A percentile compares a stretch with the other conserved stretches of the same genome.
These are phyloP conservation scores for Violaceomyces palustris DNA, from an alignment of 1,284 basidiomycete genomes.

Conservation along the genomic window DNA sequence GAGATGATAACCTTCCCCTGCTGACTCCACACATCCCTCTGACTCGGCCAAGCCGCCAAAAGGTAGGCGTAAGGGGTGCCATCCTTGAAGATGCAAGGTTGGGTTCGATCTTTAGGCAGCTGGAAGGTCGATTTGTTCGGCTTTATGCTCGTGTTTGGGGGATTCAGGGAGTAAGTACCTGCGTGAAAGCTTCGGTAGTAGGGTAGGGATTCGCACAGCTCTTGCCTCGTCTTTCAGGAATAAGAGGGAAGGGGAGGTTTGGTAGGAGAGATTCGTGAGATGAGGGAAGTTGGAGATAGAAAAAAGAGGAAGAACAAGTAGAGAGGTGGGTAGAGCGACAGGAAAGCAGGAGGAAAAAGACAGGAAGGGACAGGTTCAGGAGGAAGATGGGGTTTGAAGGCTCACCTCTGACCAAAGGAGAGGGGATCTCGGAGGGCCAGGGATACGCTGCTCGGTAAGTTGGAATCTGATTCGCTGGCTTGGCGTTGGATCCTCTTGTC, in stretches of 20 bases:
- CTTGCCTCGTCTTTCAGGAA: conserved; percentile 17
- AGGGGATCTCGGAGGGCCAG: conserved; percentile 5
- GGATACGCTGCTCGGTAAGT: no score
- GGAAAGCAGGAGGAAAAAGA: background rate
- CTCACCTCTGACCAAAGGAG: conserved; percentile 20
- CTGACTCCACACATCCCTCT: conserved; percentile 20
- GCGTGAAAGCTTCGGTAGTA: conserved; percentile 35
- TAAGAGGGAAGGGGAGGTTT: background rate
- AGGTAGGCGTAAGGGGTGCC: conserved; percentile 26
- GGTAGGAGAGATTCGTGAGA: background rate
- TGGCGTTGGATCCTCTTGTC: no score
- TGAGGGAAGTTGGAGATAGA: background rate
- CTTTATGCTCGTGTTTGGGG: background rate
- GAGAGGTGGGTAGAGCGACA: no score
- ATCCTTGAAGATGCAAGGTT: conserved; percentile 5
- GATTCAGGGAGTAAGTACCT: conserved; percentile 11
- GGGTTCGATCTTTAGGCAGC: background rate
- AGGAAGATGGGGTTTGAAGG: background rate
- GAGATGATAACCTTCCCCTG: conserved; percentile 32
- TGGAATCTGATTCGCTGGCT: no score
- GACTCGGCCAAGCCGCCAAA: conserved; percentile 24
- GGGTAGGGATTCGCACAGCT: conserved; percentile 32
- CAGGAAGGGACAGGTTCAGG: background rate
- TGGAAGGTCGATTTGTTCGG: background rate
- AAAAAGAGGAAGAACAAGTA: background rate